A percentile compares a stretch with the other conserved stretches of the same genome.
These are phyloP conservation scores for Moesziomyces sp. DNA, from an alignment of 1,284 basidiomycete species.

Conservation along the genomic window DNA sequence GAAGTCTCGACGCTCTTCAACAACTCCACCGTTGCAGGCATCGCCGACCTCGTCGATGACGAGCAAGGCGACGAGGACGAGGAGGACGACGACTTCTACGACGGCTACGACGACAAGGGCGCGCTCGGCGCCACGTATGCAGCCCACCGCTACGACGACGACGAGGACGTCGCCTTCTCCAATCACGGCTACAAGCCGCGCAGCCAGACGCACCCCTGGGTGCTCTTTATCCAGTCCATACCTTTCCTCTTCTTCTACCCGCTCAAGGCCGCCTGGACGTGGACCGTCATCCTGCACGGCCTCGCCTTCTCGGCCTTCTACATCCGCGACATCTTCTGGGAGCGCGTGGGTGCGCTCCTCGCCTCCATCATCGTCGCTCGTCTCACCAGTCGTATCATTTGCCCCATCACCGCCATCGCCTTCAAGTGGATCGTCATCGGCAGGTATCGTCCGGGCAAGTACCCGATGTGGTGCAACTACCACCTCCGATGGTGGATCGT, in stretches of 20 bases:
- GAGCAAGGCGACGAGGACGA: constrained; percentile 59
- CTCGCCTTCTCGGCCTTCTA: constrained; percentile 67
- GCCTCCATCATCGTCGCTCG: constrained; percentile 65
- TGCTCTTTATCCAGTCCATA: constrained; percentile 62
- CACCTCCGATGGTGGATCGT: constrained; percentile 68
- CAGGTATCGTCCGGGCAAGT: constrained; percentile 65
- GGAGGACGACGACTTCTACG: constrained; percentile 56
- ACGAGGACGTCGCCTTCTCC: constrained; percentile 60
- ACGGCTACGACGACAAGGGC: constrained; percentile 65
- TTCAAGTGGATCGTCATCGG: constrained; percentile 68
- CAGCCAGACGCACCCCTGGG: constrained; percentile 65
- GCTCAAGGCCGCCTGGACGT: constrained; percentile 67
- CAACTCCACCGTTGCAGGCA: constrained; percentile 66
- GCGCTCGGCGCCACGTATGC: constrained; percentile 50
- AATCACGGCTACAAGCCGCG: constrained; percentile 65
- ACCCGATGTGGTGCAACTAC: constrained; percentile 68
- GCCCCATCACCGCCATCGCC: constrained; percentile 65
- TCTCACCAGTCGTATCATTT: constrained; percentile 66
- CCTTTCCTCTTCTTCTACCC: constrained; percentile 67
- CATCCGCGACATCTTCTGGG: constrained; percentile 67
- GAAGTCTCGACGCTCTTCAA: constrained; percentile 66
- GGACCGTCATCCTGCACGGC: constrained; percentile 67
- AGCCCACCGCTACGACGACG: constrained; percentile 65
- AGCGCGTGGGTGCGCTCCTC: constrained; percentile 64
- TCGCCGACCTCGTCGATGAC: constrained; percentile 63